Evolutionary conservation across 164 flowering plant genomes (phyloP).

Genomic region (Macadamia tetraphylla): DNA sequence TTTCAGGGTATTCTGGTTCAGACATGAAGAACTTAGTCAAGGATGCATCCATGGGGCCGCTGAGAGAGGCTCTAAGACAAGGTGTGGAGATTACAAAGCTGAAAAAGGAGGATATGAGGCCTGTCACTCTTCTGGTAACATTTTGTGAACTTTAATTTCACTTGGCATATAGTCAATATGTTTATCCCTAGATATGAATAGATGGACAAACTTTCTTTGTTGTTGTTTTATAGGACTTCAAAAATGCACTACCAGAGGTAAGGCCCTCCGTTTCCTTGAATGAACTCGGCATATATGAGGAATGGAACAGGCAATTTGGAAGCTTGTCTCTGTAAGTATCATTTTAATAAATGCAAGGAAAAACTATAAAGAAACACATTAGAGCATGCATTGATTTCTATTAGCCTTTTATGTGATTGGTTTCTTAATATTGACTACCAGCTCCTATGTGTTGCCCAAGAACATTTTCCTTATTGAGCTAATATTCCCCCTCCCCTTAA

Average conservation of each 20-base stretch:
- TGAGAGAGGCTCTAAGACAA: constrained; percentile 76
- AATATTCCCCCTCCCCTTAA: too few relatives aligned
- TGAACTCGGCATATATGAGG: constrained; percentile 77
- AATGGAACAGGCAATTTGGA: constrained; percentile 96
- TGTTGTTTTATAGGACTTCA: constrained; percentile 60
- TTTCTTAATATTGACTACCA: too few relatives aligned
- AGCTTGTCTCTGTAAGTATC: constrained; percentile 47
- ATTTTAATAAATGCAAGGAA: not conserved
- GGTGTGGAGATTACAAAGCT: constrained; percentile 84
- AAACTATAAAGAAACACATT: not conserved
- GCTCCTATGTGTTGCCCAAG: too few relatives aligned
- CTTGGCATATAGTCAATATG: too few relatives aligned
- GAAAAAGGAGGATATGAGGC: constrained; percentile 79
- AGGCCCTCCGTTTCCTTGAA: constrained; percentile 86
- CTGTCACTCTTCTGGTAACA: constrained; percentile 74
- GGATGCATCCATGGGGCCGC: constrained; percentile 98
- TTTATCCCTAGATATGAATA: not conserved
- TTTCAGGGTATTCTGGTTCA: constrained; percentile 91
- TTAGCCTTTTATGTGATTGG: not conserved
- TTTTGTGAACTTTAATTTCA: not conserved
- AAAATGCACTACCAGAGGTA: constrained; percentile 76
- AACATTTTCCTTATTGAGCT: too few relatives aligned
- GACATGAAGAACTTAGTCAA: constrained; percentile 98
- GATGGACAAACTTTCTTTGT: not conserved
- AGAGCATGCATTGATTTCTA: not conserved